These are phyloP conservation scores for Ceriops decandra DNA, from an alignment of 345 rosid species.

Conservation along the genomic window DNA sequence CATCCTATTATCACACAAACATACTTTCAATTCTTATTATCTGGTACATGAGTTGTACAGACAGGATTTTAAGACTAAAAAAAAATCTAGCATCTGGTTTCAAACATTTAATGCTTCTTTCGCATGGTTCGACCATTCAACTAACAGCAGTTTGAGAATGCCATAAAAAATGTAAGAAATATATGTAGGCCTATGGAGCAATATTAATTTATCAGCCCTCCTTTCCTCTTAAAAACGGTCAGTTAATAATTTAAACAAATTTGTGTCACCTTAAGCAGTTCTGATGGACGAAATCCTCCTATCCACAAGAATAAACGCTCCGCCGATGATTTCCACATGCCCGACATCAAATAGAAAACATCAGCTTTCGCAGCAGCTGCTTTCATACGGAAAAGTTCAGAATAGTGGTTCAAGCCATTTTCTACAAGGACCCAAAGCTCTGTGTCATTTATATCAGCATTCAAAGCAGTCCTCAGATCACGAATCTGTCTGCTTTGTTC, in stretches of 20 bases:
- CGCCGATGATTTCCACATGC: slow-evolving; percentile 84
- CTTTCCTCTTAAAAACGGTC: neutral
- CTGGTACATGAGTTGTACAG: too few relatives aligned
- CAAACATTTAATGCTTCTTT: too few relatives aligned
- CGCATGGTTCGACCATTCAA: too few relatives aligned
- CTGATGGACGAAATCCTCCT: slow-evolving; percentile 93
- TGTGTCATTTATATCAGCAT: slow-evolving; percentile 48
- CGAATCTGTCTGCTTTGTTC: slow-evolving; percentile 60
- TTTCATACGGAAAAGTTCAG: slow-evolving; percentile 81
- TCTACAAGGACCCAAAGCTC: slow-evolving; percentile 71
- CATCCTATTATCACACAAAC: too few relatives aligned
- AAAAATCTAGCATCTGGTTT: too few relatives aligned
- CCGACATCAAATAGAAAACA: slow-evolving; percentile 77
- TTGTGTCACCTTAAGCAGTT: slow-evolving; percentile 74
- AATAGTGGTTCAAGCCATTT: slow-evolving; percentile 61
- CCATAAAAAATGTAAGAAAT: too few relatives aligned
- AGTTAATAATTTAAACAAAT: neutral
- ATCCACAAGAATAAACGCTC: slow-evolving; percentile 96
- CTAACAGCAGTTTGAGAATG: too few relatives aligned
- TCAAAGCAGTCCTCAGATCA: slow-evolving; percentile 59
- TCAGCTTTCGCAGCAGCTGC: slow-evolving; percentile 68
- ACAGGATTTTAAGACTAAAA: too few relatives aligned
- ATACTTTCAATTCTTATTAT: too few relatives aligned
- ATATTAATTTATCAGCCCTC: too few relatives aligned
- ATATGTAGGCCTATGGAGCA: too few relatives aligned